These are phyloP conservation scores for Paraleonurus japonicus DNA, from an alignment of 257 asterid species.

Conservation along the genomic window DNA sequence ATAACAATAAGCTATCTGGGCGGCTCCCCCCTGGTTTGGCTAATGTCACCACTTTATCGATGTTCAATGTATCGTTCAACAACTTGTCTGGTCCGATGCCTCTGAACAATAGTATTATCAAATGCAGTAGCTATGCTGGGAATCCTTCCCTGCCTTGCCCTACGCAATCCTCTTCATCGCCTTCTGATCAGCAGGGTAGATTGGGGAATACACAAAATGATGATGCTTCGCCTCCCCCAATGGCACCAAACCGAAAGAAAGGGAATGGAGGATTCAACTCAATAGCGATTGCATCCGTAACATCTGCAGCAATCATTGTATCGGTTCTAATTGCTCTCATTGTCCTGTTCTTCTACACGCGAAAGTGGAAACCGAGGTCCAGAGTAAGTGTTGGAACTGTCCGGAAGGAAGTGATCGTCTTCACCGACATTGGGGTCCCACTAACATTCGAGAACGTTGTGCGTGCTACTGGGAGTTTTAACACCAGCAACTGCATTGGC, in stretches of 20 bases:
- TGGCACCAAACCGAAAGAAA: conserved; percentile 28
- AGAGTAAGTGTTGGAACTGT: conserved; percentile 70
- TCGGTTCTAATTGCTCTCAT: conserved; percentile 70
- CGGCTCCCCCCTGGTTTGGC: conserved; percentile 59
- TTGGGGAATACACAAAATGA: conserved; percentile 30
- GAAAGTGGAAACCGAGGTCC: conserved; percentile 78
- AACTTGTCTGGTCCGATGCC: conserved; percentile 74
- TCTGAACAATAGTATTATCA: conserved; percentile 42
- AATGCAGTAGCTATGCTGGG: conserved; percentile 68
- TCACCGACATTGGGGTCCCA: conserved; percentile 73
- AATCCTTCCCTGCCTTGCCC: conserved; percentile 71
- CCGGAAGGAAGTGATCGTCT: conserved; percentile 79
- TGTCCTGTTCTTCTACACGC: conserved; percentile 68
- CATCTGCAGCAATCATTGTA: conserved; percentile 81
- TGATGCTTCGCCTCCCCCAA: conserved; percentile 38
- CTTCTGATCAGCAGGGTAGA: conserved; percentile 54
- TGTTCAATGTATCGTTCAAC: conserved; percentile 73
- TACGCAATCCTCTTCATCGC: conserved; percentile 38
- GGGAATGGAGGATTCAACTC: conserved; percentile 53
- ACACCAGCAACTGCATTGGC: conserved; percentile 89
- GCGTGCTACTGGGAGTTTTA: conserved; percentile 75
- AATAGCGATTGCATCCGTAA: conserved; percentile 73
- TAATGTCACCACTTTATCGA: conserved; percentile 45
- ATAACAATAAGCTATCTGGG: conserved; percentile 77
- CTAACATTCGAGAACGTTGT: conserved; percentile 79